These are phyloP conservation scores for Epichloe sylvatica DNA, from an alignment of 2,329 filamentous ascomycete species.

Conservation along the genomic window DNA sequence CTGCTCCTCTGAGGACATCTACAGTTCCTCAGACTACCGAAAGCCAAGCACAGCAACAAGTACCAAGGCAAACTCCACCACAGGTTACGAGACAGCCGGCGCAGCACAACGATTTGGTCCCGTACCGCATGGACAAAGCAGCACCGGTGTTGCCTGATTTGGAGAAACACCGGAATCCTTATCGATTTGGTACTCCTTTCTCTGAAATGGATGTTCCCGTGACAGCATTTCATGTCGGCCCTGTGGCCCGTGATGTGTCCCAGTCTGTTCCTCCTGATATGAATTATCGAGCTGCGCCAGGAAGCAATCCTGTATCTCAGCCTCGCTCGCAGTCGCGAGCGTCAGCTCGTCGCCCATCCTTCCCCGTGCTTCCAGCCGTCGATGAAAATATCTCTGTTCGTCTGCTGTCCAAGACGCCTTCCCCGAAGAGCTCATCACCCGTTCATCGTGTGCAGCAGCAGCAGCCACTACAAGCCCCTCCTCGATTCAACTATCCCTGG, in stretches of 20 bases:
- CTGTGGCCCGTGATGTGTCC: constrained; percentile 63
- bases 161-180: constrained; percentile 44
- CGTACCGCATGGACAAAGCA: constrained; percentile 38
- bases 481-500: constrained; percentile 43
- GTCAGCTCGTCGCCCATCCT: constrained; percentile 51
- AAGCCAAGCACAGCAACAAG: constrained; percentile 12
- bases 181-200: constrained; percentile 72
- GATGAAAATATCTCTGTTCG: constrained; percentile 46
- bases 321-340: constrained; percentile 39
- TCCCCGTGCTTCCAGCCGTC: constrained; percentile 54
- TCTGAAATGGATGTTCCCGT: constrained; percentile 84
- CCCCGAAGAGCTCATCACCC: constrained; percentile 23
- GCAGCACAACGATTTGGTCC: constrained; percentile 25
- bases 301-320: constrained; percentile 17
- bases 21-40: constrained; percentile 15
- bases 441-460: constrained; percentile 21
- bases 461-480: constrained; percentile 35
- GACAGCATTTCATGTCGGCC: constrained; percentile 56
- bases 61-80: constrained; percentile 14
- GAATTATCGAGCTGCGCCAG: constrained; percentile 49
- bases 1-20: constrained; percentile 15
- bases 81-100: constrained; percentile 7
- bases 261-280: constrained; percentile 92
- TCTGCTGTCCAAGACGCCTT: constrained; percentile 17
- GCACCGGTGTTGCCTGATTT: constrained; percentile 41